phyloP scores from a whole-genome alignment of 177 flowering plant genomes.

The Telopea speciosissima region DNA sequence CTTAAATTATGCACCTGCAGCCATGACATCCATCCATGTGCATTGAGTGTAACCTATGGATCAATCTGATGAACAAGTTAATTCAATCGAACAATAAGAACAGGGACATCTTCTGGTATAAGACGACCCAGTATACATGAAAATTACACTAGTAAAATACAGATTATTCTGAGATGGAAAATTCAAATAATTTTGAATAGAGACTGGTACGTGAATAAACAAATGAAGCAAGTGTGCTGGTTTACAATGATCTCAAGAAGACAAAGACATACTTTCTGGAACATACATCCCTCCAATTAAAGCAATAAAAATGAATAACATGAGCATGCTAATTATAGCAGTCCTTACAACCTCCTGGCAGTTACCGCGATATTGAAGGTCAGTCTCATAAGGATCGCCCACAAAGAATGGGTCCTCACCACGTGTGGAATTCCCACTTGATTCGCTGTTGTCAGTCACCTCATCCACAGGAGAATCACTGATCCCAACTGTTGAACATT shows the following conservation, averaged over 20 bases:
- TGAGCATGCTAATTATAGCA: slow-evolving; percentile 50
- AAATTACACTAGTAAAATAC: neutral
- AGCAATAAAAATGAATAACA: slow-evolving; percentile 52
- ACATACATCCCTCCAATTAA: slow-evolving; percentile 40
- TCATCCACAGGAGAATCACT: slow-evolving; percentile 8
- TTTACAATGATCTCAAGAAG: neutral
- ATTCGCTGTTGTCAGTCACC: slow-evolving; percentile 6
- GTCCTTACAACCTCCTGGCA: slow-evolving; percentile 48
- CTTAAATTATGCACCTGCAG: no score
- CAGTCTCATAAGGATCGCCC: slow-evolving; percentile 10
- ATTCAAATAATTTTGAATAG: neutral
- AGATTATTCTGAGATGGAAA: neutral
- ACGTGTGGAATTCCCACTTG: slow-evolving; percentile 5
- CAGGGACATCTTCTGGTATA: neutral
- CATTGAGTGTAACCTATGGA: neutral
- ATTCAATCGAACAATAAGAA: neutral
- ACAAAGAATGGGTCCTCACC: slow-evolving; percentile 18
- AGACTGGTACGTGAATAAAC: neutral
- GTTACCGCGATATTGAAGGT: slow-evolving; percentile 15
- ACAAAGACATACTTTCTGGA: slow-evolving; percentile 31
- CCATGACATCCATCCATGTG: neutral
- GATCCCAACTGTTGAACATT: slow-evolving; percentile 29
- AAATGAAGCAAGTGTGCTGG: neutral
- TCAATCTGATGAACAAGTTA: neutral
- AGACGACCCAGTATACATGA: neutral